Evolutionary conservation across 192 early-diverging fungal genomes (phyloP).

Genomic region (Entomortierella lignicola): DNA sequence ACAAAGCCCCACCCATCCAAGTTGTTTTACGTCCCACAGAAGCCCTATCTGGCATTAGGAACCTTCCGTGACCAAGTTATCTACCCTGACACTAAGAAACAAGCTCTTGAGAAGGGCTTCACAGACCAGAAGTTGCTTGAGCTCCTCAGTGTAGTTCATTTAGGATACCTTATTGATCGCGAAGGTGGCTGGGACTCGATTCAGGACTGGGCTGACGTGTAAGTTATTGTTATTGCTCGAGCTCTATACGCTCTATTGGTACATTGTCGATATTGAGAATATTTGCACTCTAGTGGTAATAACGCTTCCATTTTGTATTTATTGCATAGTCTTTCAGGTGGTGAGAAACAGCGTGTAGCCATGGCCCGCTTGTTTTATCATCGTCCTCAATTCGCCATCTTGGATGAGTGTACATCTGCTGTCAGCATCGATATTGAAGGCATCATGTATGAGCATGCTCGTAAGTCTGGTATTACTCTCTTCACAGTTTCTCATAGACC

Average conservation of each 20-base stretch:
- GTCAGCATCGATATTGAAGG: constrained; percentile 86
- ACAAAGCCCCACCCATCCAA: constrained; percentile 68
- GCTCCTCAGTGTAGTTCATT: constrained; percentile 76
- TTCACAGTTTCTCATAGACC: constrained; percentile 72
- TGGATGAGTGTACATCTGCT: constrained; percentile 86
- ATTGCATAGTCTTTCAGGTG: constrained; percentile 70
- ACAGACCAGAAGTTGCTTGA: constrained; percentile 75
- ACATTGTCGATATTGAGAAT: background rate
- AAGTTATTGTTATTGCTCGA: constrained; percentile 17
- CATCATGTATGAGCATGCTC: constrained; percentile 75
- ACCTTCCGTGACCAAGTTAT: constrained; percentile 88
- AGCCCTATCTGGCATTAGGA: constrained; percentile 83
- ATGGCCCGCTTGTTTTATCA: constrained; percentile 93
- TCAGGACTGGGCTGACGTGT: constrained; percentile 82
- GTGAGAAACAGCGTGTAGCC: constrained; percentile 82
- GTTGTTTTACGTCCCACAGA: constrained; percentile 91
- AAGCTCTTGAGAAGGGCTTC: constrained; percentile 68
- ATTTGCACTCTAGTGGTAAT: background rate
- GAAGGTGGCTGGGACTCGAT: constrained; percentile 81
- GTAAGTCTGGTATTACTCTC: constrained; percentile 67
- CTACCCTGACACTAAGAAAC: constrained; percentile 81
- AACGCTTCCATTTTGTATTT: background rate
- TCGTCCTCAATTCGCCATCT: constrained; percentile 77
- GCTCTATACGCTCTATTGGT: too few relatives aligned
- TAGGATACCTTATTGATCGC: constrained; percentile 73